A percentile compares a stretch with the other conserved stretches of the same genome.
phyloP scores from a whole-genome alignment of 1,139 yeast species.

The Pichia sp. region DNA sequence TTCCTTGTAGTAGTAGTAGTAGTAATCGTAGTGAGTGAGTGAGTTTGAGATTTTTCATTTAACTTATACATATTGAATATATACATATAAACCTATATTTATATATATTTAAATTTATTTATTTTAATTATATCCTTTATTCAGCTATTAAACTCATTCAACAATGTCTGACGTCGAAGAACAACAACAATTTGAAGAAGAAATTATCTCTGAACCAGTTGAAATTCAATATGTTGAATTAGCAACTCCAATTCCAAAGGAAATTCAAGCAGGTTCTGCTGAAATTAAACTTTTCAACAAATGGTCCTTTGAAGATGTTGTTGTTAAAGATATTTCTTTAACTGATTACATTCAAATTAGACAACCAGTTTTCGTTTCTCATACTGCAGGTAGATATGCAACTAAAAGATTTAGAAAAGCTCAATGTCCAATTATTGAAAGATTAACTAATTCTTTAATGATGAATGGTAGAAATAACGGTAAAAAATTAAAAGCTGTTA shows the following conservation, averaged over 20 bases:
- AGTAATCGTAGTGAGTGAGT: too few species aligned
- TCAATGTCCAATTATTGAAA: slow-evolving; percentile 98
- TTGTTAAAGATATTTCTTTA: slow-evolving; percentile 95
- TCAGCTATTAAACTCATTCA: not conserved
- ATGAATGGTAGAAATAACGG: slow-evolving; percentile 99
- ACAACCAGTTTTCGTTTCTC: slow-evolving; percentile 96
- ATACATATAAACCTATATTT: too few species aligned
- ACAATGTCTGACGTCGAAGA: slow-evolving; percentile 33
- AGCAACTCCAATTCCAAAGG: slow-evolving; percentile 95
- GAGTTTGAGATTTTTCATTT: too few species aligned
- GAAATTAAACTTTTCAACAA: slow-evolving; percentile 98
- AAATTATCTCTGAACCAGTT: slow-evolving; percentile 31
- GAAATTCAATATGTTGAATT: slow-evolving; percentile 62
- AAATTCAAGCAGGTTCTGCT: slow-evolving; percentile 91
- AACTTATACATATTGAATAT: not conserved
- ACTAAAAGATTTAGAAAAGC: slow-evolving; percentile 99
- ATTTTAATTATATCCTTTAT: not conserved
- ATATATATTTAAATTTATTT: not conserved
- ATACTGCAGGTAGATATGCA: slow-evolving; percentile 99
- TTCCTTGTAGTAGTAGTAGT: too few species aligned
- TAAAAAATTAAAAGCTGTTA: slow-evolving; percentile 99
- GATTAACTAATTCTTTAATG: slow-evolving; percentile 99
- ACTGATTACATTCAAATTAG: slow-evolving; percentile 98
- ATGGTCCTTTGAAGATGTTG: slow-evolving; percentile 98
- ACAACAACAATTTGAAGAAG: slow-evolving; percentile 21